Evolutionary conservation across 257 asterid species (phyloP).

Genomic region (Thymus quinquecostatus): DNA sequence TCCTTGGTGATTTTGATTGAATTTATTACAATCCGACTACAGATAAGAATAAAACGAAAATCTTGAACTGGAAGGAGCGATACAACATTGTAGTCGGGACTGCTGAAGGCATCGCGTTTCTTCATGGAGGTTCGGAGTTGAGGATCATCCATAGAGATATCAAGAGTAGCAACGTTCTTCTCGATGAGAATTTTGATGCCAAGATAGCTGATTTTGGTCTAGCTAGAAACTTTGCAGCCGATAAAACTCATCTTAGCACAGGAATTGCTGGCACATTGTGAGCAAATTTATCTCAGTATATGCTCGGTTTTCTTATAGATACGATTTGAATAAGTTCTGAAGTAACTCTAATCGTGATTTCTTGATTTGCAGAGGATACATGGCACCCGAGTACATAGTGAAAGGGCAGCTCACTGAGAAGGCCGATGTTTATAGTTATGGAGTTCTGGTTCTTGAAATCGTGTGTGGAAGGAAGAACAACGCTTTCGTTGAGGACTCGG

Average conservation of each 20-base stretch:
- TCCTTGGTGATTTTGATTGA: background rate
- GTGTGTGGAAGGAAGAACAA: constrained; percentile 73
- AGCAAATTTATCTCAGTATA: constrained; percentile 27
- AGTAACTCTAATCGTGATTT: background rate
- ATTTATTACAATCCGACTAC: constrained; percentile 3
- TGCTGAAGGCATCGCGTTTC: constrained; percentile 84
- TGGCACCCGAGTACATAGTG: constrained; percentile 96
- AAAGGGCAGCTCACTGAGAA: constrained; percentile 97
- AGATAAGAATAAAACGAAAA: constrained; percentile 58
- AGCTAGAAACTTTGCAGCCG: constrained; percentile 76
- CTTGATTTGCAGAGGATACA: constrained; percentile 70
- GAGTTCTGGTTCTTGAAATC: constrained; percentile 88
- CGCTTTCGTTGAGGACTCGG: constrained; percentile 63
- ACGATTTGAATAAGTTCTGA: background rate
- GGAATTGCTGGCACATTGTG: constrained; percentile 97
- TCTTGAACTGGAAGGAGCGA: constrained; percentile 77
- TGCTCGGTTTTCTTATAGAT: background rate
- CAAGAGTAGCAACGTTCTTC: constrained; percentile 84
- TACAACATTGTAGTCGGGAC: constrained; percentile 67
- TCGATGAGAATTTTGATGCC: constrained; percentile 65
- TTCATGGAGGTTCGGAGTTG: constrained; percentile 64
- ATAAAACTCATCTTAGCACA: constrained; percentile 84
- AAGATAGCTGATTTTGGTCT: constrained; percentile 94
- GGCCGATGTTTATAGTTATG: constrained; percentile 87
- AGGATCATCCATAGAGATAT: constrained; percentile 89